Evolutionary conservation across 495 filamentous ascomycete genomes (phyloP).

Genomic region (Rhypophila decipiens): DNA sequence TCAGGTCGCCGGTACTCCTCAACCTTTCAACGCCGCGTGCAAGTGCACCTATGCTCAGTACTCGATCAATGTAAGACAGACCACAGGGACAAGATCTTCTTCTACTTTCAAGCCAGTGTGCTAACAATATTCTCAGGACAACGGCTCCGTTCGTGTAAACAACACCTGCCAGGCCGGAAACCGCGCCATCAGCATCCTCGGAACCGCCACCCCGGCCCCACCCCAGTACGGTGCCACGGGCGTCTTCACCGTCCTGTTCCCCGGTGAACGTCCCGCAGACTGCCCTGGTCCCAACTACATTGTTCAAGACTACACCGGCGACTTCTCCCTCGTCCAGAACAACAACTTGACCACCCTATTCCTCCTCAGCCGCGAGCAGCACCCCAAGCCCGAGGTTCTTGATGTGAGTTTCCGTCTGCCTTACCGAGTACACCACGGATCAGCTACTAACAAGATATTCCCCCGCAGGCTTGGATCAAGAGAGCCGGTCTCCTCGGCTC

Average conservation of each 20-base stretch:
- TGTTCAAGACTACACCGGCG: slow-evolving; percentile 16
- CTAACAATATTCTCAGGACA: slow-evolving; percentile 8
- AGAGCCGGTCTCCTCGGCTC: slow-evolving; percentile 13
- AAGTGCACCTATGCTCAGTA: slow-evolving; percentile 15
- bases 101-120: not conserved
- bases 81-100: too few relatives aligned
- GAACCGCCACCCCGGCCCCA: slow-evolving; percentile 8
- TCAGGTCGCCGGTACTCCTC: slow-evolving; percentile 15
- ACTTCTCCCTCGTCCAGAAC: slow-evolving; percentile 15
- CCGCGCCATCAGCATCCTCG: slow-evolving; percentile 11
- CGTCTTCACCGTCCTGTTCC: slow-evolving; percentile 16
- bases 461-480: slow-evolving; percentile 10
- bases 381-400: slow-evolving; percentile 7
- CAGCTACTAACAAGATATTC: not conserved
- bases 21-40: slow-evolving; percentile 11
- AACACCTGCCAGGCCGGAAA: slow-evolving; percentile 14
- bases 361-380: slow-evolving; percentile 14
- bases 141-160: slow-evolving; percentile 14
- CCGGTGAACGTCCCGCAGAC: slow-evolving; percentile 10
- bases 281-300: slow-evolving; percentile 20
- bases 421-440: not conserved
- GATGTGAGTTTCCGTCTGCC: slow-evolving; percentile 9
- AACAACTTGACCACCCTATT: slow-evolving; percentile 18
- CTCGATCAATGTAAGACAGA: slow-evolving; percentile 12
- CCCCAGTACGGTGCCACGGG: slow-evolving; percentile 12